These are phyloP conservation scores for Effrenium voratum DNA, from an alignment of 73 alveolate species.

Conservation along the genomic window DNA sequence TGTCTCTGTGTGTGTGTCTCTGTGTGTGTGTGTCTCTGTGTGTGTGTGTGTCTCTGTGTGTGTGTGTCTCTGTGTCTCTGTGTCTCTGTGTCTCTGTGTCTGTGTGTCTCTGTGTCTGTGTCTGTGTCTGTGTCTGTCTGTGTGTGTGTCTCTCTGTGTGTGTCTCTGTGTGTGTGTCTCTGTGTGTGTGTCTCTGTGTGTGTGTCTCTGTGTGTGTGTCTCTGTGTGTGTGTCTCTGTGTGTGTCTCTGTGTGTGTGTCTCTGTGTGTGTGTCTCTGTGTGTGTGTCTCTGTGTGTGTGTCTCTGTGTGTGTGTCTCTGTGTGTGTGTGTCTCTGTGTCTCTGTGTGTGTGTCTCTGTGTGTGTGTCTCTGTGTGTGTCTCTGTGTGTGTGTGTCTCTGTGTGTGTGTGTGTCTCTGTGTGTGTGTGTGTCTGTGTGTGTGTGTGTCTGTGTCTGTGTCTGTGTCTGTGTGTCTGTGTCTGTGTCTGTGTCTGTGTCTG, in stretches of 20 bases:
- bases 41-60: no score
- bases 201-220: background rate
- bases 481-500: background rate
- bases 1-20: no score
- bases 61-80: no score
- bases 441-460: background rate
- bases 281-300: background rate
- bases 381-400: background rate
- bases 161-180: background rate
- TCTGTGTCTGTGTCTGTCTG: background rate
- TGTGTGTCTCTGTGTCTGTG: background rate
- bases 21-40: no score
- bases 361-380: background rate
- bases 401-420: background rate
- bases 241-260: background rate
- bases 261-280: background rate
- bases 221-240: background rate
- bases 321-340: background rate
- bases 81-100: background rate
- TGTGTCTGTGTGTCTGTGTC: no score
- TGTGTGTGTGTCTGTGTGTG: background rate
- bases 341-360: background rate
- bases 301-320: background rate
- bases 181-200: background rate
- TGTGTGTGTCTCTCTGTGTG: background rate